Evolutionary conservation across 805 yeast genomes (phyloP), one percentile per base, ranked within the genome.

Genomic region (Saccharomyces cerevisiae): DNA sequence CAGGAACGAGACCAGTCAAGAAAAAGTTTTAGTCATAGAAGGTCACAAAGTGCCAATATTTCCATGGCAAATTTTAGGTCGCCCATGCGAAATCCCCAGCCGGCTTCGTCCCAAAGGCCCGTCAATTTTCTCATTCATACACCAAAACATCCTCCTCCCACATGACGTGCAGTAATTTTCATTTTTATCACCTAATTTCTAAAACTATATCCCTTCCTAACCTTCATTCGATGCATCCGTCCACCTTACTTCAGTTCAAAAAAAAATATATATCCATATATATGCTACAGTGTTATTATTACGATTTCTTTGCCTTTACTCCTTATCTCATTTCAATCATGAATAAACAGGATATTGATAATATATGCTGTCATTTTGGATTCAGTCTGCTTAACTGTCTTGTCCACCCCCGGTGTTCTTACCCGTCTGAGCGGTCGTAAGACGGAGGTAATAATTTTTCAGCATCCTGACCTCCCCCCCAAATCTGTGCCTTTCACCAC

Each of bases 111-210:
- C 2, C 65, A 60, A 48, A 57, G 60, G 28, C 66, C 66, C 26
- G 68, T 67, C 28, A 66, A 66, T 49, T 67, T 67, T 54, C 52
- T 67, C 50, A 67, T 67, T 11, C 69, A 67, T 53, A 67, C 70
- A 1, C 70, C 70, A 43, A 67, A 65, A 50, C 68, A 67, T 57
- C 70, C 70, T 24, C 70, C 70, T 14, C 69, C 70, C n/a, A 57
- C 57, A 26, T 62, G 43, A 36, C 17, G 13, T 17, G 24, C 22
- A 6, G 24, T 17, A 5, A 26, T 13, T 36, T 36, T 31, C 17
- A 17, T 21, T n/a, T 17, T 21, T 36, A 36, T 8, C 22, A 36
- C n/a, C 17, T 21, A n/a, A 17, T n/a, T 17, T 36, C 41, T 17
- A n/a, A 10, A 17, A 17, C 24, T 36, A 36, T 36, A 36, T 24